phyloP scores from a whole-genome alignment of 306 rosid species.

The Fragaria vesca region DNA sequence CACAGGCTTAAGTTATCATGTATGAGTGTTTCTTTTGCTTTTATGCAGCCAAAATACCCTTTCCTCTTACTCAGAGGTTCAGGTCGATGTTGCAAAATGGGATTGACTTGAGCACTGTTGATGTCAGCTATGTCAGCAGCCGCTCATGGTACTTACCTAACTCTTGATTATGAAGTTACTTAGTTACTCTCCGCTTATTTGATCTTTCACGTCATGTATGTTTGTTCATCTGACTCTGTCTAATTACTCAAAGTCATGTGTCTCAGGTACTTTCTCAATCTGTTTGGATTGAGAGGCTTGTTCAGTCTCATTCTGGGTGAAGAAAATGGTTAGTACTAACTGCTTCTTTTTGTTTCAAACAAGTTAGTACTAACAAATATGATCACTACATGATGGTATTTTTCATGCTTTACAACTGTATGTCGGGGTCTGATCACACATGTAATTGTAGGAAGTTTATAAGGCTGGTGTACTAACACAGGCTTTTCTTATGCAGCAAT shows the following conservation, averaged over 20 bases:
- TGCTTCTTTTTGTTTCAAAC: no score
- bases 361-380: background rate
- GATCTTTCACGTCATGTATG: constrained; percentile 7
- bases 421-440: background rate
- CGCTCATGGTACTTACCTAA: constrained; percentile 78
- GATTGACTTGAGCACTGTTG: constrained; percentile 98
- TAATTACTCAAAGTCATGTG: constrained; percentile 14
- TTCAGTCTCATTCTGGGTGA: constrained; percentile 98
- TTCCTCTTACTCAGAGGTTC: constrained; percentile 96
- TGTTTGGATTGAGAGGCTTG: constrained; percentile 94
- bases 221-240: constrained; percentile 19
- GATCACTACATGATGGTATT: background rate
- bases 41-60: constrained; percentile 92
- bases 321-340: constrained; percentile 82
- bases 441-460: constrained; percentile 12
- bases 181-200: background rate
- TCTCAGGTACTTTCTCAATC: constrained; percentile 94
- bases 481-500: constrained; percentile 62
- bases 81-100: constrained; percentile 97
- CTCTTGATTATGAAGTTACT: constrained; percentile 14
- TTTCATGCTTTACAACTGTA: background rate
- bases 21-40: constrained; percentile 14
- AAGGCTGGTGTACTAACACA: constrained; percentile 21
- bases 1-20: background rate
- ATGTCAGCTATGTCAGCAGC: constrained; percentile 99